These are phyloP conservation scores for Fusarium sp. DNA, from an alignment of 2,329 filamentous ascomycete species.

Conservation along the genomic window DNA sequence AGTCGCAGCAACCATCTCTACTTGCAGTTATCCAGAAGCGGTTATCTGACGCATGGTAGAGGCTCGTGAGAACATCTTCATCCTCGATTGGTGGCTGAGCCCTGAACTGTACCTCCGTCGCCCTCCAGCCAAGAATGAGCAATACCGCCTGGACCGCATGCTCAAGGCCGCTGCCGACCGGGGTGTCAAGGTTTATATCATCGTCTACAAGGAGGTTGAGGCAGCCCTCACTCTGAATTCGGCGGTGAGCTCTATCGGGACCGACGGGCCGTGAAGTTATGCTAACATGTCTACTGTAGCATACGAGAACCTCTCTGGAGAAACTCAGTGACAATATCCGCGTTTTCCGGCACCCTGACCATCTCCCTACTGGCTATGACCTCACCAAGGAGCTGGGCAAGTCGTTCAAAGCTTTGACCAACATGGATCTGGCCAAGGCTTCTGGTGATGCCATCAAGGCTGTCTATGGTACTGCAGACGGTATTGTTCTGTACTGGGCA, in stretches of 20 bases:
- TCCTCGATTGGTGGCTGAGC: conserved; percentile 91
- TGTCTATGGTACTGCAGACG: conserved; percentile 84
- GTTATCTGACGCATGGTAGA: conserved; percentile 53
- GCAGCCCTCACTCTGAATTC: conserved; percentile 76
- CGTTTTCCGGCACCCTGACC: conserved; percentile 92
- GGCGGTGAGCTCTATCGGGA: conserved; percentile 50
- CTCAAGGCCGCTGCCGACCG: conserved; percentile 84
- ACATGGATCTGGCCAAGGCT: conserved; percentile 71
- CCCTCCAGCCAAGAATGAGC: conserved; percentile 83
- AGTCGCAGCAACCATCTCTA: conserved; percentile 17
- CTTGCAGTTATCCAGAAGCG: not conserved
- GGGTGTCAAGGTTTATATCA: conserved; percentile 85
- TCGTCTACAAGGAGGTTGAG: conserved; percentile 93
- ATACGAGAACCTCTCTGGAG: conserved; percentile 85
- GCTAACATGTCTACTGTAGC: conserved; percentile 55
- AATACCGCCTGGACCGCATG: conserved; percentile 87
- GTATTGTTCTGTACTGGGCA: conserved; percentile 89
- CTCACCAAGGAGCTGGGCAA: conserved; percentile 76
- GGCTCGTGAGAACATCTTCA: conserved; percentile 83
- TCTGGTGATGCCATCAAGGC: conserved; percentile 80
- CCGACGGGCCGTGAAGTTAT: not conserved
- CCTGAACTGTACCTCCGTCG: conserved; percentile 89
- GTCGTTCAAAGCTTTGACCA: conserved; percentile 62
- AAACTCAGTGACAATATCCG: conserved; percentile 84
- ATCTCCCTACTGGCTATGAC: conserved; percentile 79